Conservation (phyloP, 441 rosid genomes). For the Manihot esculenta region DNA sequence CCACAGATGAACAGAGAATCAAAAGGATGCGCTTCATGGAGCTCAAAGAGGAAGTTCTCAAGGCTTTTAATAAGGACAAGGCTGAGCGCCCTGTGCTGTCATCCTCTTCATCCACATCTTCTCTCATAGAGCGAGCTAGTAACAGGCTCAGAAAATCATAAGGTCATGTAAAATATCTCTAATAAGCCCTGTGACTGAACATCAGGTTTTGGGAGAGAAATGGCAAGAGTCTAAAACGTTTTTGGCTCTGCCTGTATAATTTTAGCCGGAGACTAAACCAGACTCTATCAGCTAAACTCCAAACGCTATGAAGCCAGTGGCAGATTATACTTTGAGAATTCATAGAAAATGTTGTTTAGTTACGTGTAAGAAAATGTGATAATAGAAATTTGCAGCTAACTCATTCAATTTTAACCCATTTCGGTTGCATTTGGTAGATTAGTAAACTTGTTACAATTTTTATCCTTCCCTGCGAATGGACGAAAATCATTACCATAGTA, state of each 20-base stretch:
- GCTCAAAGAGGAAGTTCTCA: slow-evolving; percentile 73
- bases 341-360: neutral
- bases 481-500: too few relatives aligned
- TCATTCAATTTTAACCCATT: neutral
- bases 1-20: slow-evolving; percentile 52
- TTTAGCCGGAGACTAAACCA: slow-evolving; percentile 7
- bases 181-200: slow-evolving; percentile 11
- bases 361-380: neutral
- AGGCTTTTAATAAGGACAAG: slow-evolving; percentile 81
- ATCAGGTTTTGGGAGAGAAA: neutral
- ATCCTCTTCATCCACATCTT: slow-evolving; percentile 58
- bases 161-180: slow-evolving; percentile 15
- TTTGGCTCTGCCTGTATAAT: slow-evolving; percentile 18
- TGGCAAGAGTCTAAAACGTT: neutral
- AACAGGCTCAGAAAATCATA: slow-evolving; percentile 32
- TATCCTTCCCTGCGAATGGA: neutral
- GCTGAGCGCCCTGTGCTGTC: slow-evolving; percentile 56
- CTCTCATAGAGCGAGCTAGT: slow-evolving; percentile 32
- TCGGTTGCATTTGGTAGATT: neutral
- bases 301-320: neutral
- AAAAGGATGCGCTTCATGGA: slow-evolving; percentile 73
- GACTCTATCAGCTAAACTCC: neutral
- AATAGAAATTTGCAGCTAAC: neutral
- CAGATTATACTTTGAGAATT: slow-evolving; percentile 1
- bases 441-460: neutral